Percentiles rank a stretch among this genome's conserved stretches.
phyloP scores from a whole-genome alignment of 2,329 filamentous ascomycete genomes.

The Leptographium flavum region DNA sequence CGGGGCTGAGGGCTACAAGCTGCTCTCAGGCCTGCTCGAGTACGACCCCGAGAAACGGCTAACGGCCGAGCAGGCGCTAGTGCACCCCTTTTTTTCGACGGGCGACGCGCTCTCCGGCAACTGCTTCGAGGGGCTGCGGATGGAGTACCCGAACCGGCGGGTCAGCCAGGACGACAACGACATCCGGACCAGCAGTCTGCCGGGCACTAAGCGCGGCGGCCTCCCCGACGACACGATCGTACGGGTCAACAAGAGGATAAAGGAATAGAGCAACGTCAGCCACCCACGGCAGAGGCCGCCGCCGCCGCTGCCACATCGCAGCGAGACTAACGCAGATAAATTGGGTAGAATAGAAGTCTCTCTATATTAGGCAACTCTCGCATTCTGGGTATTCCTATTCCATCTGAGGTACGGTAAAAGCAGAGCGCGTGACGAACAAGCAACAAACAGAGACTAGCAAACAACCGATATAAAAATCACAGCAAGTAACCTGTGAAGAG shows the following conservation, averaged over 20 bases:
- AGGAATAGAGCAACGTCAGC: constrained; percentile 25
- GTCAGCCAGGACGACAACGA: constrained; percentile 95
- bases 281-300: too few species aligned
- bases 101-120: constrained; percentile 62
- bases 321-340: too few species aligned
- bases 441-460: background rate
- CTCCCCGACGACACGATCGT: constrained; percentile 67
- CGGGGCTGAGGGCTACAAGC: constrained; percentile 63
- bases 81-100: constrained; percentile 76
- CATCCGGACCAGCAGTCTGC: constrained; percentile 76
- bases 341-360: background rate
- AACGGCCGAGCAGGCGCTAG: constrained; percentile 76
- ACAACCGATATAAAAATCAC: background rate
- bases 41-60: constrained; percentile 86
- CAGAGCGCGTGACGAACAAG: background rate
- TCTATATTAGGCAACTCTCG: background rate
- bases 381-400: constrained; percentile 11
- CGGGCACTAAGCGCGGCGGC: constrained; percentile 81
- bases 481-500: background rate
- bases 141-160: constrained; percentile 76
- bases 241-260: constrained; percentile 46
- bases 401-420: background rate
- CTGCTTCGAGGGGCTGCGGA: constrained; percentile 81
- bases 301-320: too few species aligned
- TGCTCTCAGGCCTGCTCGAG: constrained; percentile 71